Conservation (phyloP, 345 rosid species). For the Sapria himalayana region DNA sequence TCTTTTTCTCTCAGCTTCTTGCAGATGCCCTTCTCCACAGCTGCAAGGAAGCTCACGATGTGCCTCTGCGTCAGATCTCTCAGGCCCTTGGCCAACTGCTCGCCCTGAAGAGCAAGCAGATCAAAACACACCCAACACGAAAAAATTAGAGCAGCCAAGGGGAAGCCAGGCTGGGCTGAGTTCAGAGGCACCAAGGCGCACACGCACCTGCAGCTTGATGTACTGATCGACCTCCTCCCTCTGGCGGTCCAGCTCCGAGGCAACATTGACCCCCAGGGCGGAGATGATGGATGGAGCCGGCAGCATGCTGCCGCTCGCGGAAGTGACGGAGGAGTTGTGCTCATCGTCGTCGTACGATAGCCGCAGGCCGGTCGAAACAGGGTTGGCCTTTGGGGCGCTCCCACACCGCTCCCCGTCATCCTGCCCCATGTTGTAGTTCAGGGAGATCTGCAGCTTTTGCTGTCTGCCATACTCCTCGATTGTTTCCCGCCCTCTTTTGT, state of each 20-base stretch:
- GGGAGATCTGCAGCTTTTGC: constrained; percentile 52
- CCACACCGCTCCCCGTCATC: constrained; percentile 35
- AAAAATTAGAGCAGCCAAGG: no score
- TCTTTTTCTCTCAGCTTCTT: constrained; percentile 59
- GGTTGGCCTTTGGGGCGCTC: constrained; percentile 29
- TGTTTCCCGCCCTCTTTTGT: constrained; percentile 31
- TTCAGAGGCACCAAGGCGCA: neutral
- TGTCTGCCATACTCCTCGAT: constrained; percentile 38
- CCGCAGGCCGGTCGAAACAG: constrained; percentile 69
- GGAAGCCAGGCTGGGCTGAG: no score
- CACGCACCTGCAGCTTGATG: constrained; percentile 45
- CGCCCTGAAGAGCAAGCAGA: constrained; percentile 22
- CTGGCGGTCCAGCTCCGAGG: constrained; percentile 41
- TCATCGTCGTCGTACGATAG: constrained; percentile 68
- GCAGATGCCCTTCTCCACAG: constrained; percentile 40
- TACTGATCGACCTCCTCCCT: constrained; percentile 50
- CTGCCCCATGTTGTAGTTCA: constrained; percentile 25
- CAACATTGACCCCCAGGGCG: constrained; percentile 36
- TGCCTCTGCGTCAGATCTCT: constrained; percentile 58
- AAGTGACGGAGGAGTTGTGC: constrained; percentile 54
- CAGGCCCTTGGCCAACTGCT: constrained; percentile 39
- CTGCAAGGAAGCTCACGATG: constrained; percentile 29
- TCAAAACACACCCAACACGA: no score
- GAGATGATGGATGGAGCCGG: constrained; percentile 29
- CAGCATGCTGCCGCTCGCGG: constrained; percentile 49